phyloP scores from a whole-genome alignment of 192 early-diverging fungal genomes.

The Dissophora globulifera region DNA sequence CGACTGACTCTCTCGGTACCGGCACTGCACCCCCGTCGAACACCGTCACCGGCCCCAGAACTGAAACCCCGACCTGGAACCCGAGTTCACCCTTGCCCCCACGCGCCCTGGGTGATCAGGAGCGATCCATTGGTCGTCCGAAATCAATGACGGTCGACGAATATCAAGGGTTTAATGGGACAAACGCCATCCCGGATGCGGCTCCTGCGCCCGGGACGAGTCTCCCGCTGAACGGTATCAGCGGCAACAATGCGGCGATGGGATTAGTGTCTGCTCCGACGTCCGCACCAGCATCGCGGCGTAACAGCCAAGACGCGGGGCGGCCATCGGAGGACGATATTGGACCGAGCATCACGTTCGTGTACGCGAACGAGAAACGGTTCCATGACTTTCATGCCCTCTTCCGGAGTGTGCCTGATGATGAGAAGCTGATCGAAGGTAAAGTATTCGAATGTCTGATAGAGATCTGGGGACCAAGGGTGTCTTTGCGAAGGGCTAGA shows the following conservation, averaged over 20 bases:
- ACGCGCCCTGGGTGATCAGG: not conserved
- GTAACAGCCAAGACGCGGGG: constrained; percentile 8
- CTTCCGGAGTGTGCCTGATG: constrained; percentile 66
- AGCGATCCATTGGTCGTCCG: not conserved
- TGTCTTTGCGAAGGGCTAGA: not conserved
- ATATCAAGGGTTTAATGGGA: not conserved
- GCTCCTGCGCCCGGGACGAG: not conserved
- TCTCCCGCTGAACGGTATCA: no score
- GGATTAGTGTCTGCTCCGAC: not conserved
- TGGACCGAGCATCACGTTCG: constrained; percentile 29
- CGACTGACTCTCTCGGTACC: not conserved
- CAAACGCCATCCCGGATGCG: not conserved
- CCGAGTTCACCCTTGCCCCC: not conserved
- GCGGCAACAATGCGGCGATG: no score
- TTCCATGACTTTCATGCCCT: constrained; percentile 64
- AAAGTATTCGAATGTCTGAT: constrained; percentile 15
- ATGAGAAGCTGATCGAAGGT: constrained; percentile 67
- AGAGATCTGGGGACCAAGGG: not conserved
- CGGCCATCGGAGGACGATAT: constrained; percentile 7
- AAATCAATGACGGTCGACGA: not conserved
- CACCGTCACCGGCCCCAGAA: not conserved
- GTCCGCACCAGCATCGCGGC: constrained; percentile 8
- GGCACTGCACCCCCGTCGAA: not conserved
- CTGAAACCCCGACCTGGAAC: no score
- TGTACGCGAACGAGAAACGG: constrained; percentile 57